These are phyloP conservation scores for Dillenia suffruticosa DNA, from an alignment of 164 flowering plant species.

Conservation along the genomic window DNA sequence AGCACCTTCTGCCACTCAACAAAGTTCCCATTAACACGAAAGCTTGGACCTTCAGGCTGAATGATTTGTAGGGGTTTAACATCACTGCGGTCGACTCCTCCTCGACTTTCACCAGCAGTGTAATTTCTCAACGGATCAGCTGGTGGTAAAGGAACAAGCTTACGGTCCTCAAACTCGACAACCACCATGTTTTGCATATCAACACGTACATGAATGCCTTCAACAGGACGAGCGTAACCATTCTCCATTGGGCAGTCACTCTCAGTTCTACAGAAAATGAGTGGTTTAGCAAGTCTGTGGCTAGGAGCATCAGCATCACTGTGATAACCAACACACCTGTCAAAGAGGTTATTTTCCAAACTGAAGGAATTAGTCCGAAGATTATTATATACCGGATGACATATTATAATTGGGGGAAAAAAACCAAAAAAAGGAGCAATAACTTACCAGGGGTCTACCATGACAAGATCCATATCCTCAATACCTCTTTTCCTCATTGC, in stretches of 20 bases:
- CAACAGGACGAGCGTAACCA: slow-evolving; percentile 96
- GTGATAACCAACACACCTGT: slow-evolving; percentile 90
- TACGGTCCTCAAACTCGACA: slow-evolving; percentile 85
- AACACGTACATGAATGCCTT: slow-evolving; percentile 76
- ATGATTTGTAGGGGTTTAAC: slow-evolving; percentile 78
- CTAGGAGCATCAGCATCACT: slow-evolving; percentile 86
- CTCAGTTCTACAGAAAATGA: slow-evolving; percentile 90
- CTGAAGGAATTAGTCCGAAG: neutral
- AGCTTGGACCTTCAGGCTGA: slow-evolving; percentile 98
- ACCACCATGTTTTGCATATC: slow-evolving; percentile 93
- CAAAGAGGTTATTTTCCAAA: slow-evolving; percentile 1
- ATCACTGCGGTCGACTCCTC: slow-evolving; percentile 92
- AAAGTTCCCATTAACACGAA: slow-evolving; percentile 72
- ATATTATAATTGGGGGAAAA: neutral
- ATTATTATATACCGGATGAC: no score
- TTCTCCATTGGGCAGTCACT: slow-evolving; percentile 96
- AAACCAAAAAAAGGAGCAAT: neutral
- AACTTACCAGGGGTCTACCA: slow-evolving; percentile 92
- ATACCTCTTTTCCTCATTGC: slow-evolving; percentile 95
- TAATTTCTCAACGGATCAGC: slow-evolving; percentile 92
- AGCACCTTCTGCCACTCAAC: slow-evolving; percentile 91
- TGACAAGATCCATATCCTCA: slow-evolving; percentile 94
- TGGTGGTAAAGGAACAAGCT: slow-evolving; percentile 85
- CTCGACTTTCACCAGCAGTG: slow-evolving; percentile 81
- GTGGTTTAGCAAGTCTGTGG: slow-evolving; percentile 86